Evolutionary conservation across 768 basidiomycete species (phyloP), one percentile per base, ranked within the genome.

Genomic region (Lactifluus volemus): DNA sequence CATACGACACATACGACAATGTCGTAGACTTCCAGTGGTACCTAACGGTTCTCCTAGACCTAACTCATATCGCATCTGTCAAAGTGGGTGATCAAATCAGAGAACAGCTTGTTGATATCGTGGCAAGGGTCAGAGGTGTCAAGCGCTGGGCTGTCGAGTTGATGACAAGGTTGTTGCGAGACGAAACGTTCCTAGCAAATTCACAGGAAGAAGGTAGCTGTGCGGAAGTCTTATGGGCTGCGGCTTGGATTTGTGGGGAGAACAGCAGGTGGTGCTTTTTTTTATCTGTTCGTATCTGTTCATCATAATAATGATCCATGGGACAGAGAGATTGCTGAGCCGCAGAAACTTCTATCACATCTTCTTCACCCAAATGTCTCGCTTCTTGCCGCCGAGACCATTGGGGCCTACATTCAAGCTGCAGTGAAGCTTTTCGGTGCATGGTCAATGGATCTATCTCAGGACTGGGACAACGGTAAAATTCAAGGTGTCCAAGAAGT

Each of bases 21-120:
- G 80, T 99, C 30, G 79, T 81, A 49, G 95, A 98, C 73, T 98
- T 98, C 69, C 92, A 98, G 70, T 99, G 97, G 96, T 97, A 93
- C 71, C 79, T 98, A 21, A 97, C 96, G 5, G 92, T 95, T 8
- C 83, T 98, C 32, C 82, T 98, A 49, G 94, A 98, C 69, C 78
- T 98, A 9, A 85, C 92, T 0, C 92, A 97, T 69, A 80, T 98
- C 44, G 88, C 92, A 53, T 82, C 85, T 30, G 90, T 86, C 51
- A 78, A 89, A 65, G 78, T 97, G 51, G 93, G 93, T 2, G 68
- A 74, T 0, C 81, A 88, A 67, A 88, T 98, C 56, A 81, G 86
- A 12, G 85, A 92, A 62, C 89, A 93, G 64, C 75, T 98, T 5
- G 82, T 97, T 14, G 95, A 98, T 68, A 82, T 98, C 29, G 84